These are phyloP conservation scores for Hydnomerulius pinastri DNA, from an alignment of 768 basidiomycete species.

Conservation along the genomic window DNA sequence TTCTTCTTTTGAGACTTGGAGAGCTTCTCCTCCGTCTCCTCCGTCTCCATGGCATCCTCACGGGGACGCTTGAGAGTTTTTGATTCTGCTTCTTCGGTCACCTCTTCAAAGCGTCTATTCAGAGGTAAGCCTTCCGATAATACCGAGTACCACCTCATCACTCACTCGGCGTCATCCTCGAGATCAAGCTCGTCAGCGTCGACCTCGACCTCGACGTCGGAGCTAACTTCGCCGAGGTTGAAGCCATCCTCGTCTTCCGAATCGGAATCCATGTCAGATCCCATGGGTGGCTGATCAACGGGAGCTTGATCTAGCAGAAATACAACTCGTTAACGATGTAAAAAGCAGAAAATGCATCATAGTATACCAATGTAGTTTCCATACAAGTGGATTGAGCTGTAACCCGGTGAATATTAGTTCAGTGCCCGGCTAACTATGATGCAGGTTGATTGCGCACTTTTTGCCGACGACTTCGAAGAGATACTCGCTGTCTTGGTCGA, in stretches of 20 bases:
- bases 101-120: slow-evolving; percentile 70
- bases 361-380: slow-evolving; percentile 80
- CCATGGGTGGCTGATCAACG: slow-evolving; percentile 50
- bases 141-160: too few species aligned
- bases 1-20: slow-evolving; percentile 62
- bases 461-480: slow-evolving; percentile 74
- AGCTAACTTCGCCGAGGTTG: slow-evolving; percentile 75
- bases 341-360: background rate
- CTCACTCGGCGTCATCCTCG: slow-evolving; percentile 43
- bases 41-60: slow-evolving; percentile 55
- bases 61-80: slow-evolving; percentile 69
- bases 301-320: slow-evolving; percentile 51
- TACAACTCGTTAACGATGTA: slow-evolving; percentile 1
- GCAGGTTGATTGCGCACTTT: slow-evolving; percentile 54
- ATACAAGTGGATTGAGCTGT: slow-evolving; percentile 71
- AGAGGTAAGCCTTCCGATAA: too few species aligned
- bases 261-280: slow-evolving; percentile 49
- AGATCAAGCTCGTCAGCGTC: slow-evolving; percentile 61
- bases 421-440: slow-evolving; percentile 1
- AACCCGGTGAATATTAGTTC: slow-evolving; percentile 7
- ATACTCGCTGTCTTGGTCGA: slow-evolving; percentile 67
- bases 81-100: slow-evolving; percentile 30
- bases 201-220: slow-evolving; percentile 81
- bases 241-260: slow-evolving; percentile 48
- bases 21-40: slow-evolving; percentile 37